Evolutionary conservation across 257 asterid genomes (phyloP).

Genomic region (Leptodermis oblonga): DNA sequence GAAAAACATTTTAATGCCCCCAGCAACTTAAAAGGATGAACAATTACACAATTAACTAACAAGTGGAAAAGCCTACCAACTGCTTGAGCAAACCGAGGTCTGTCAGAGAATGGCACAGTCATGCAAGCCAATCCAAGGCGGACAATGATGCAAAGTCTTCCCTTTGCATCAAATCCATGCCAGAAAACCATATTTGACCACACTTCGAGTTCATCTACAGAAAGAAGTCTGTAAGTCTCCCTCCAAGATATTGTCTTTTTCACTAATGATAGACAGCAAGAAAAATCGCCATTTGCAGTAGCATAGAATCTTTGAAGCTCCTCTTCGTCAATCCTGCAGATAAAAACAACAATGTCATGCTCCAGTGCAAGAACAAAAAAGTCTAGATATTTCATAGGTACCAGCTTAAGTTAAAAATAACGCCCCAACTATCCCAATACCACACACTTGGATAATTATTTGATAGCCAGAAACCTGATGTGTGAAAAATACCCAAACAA

Average conservation of each 20-base stretch:
- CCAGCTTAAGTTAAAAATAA: neutral
- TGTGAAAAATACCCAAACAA: neutral
- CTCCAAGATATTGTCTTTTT: conserved; percentile 91
- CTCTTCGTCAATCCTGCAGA: conserved; percentile 55
- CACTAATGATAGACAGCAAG: conserved; percentile 54
- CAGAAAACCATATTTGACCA: conserved; percentile 92
- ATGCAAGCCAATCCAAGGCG: conserved; percentile 86
- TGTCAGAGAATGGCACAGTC: conserved; percentile 56
- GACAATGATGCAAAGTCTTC: conserved; percentile 71
- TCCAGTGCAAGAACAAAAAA: conserved; percentile 21
- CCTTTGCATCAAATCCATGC: conserved; percentile 79
- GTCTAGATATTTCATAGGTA: conserved; percentile 3
- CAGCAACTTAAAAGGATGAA: neutral
- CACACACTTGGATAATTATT: neutral
- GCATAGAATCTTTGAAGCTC: conserved; percentile 72
- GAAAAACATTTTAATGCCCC: neutral
- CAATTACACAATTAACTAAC: neutral
- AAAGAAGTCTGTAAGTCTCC: conserved; percentile 74
- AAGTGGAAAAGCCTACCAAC: conserved; percentile 55
- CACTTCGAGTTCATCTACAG: conserved; percentile 72
- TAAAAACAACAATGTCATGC: conserved; percentile 32
- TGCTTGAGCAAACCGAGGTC: conserved; percentile 90
- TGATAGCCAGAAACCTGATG: neutral
- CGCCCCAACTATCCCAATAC: neutral
- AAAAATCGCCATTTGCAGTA: conserved; percentile 68